Evolutionary conservation across 352 stramenopile species (phyloP).

Genomic region (Phytophthora idaei): DNA sequence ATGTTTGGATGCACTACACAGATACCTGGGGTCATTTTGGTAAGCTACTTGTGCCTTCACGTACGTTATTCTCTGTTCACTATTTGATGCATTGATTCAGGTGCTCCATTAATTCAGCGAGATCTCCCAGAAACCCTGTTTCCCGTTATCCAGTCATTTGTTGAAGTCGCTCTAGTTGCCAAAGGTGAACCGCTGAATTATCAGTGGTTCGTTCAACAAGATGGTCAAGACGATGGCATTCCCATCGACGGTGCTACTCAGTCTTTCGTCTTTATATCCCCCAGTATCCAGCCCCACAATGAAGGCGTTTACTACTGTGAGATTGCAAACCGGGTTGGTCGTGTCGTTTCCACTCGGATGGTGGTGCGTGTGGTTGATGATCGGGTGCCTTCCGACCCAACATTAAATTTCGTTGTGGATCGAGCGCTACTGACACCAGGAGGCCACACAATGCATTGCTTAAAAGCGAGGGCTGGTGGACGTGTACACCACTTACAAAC

Average conservation of each 20-base stretch:
- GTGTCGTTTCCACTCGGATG: slow-evolving; percentile 36
- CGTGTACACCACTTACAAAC: slow-evolving; percentile 33
- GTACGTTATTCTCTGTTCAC: neutral
- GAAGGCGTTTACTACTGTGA: slow-evolving; percentile 64
- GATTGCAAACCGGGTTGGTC: slow-evolving; percentile 61
- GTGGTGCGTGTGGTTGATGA: slow-evolving; percentile 57
- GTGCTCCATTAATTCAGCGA: slow-evolving; percentile 45
- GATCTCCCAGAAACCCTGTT: slow-evolving; percentile 46
- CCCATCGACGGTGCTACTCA: slow-evolving; percentile 49
- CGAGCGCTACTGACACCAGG: neutral
- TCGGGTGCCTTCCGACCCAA: slow-evolving; percentile 42
- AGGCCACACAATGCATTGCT: slow-evolving; percentile 34
- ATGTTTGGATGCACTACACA: slow-evolving; percentile 53
- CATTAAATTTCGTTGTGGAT: slow-evolving; percentile 47
- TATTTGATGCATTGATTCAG: slow-evolving; percentile 10
- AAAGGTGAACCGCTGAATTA: slow-evolving; percentile 75
- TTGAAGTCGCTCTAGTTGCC: slow-evolving; percentile 51
- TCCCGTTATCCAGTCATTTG: slow-evolving; percentile 55
- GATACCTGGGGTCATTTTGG: slow-evolving; percentile 75
- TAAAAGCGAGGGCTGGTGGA: slow-evolving; percentile 47
- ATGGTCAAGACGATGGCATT: slow-evolving; percentile 24
- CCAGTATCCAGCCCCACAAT: slow-evolving; percentile 61
- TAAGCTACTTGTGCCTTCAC: neutral
- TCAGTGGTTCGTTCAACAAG: slow-evolving; percentile 56
- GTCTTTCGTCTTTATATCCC: slow-evolving; percentile 53